Conservation (phyloP, 352 stramenopile species). For the Pythium aquatile region DNA sequence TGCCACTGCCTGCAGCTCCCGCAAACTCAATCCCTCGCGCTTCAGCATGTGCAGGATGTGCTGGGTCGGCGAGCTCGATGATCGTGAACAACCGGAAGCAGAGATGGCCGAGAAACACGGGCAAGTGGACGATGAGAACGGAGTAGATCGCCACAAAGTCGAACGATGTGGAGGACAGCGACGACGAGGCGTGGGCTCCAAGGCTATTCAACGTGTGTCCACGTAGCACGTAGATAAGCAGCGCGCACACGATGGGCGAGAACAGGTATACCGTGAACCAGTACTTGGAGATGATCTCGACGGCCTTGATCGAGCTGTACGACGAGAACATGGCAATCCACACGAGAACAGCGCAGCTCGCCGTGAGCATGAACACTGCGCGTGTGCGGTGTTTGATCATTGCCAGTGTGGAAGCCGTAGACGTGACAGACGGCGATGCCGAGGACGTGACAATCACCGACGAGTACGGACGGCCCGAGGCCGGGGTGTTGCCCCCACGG, state of each 20-base stretch:
- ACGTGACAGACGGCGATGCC: not conserved
- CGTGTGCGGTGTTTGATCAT: constrained; percentile 20
- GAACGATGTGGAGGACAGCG: constrained; percentile 32
- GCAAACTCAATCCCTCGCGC: constrained; percentile 21
- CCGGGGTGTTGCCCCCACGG: not conserved
- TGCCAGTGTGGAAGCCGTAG: not conserved
- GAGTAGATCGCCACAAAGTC: constrained; percentile 74
- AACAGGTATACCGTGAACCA: constrained; percentile 70
- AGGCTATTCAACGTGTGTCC: not conserved
- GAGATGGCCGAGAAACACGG: constrained; percentile 78
- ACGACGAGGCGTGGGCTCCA: constrained; percentile 33
- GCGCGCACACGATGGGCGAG: constrained; percentile 57
- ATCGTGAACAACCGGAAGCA: constrained; percentile 75
- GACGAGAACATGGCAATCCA: constrained; percentile 76
- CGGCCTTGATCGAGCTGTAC: constrained; percentile 45
- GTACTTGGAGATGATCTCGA: constrained; percentile 31
- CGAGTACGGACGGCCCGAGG: constrained; percentile 7
- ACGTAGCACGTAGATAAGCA: constrained; percentile 52
- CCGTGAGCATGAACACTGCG: constrained; percentile 42
- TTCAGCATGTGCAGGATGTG: constrained; percentile 23
- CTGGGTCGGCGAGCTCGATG: constrained; percentile 35
- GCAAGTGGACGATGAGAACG: constrained; percentile 73
- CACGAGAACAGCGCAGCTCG: constrained; percentile 35
- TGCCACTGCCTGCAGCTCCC: constrained; percentile 1
- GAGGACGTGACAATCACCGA: constrained; percentile 17